Percentiles rank a stretch among this genome's conserved stretches.
These are phyloP conservation scores for Colletotrichum abscissum DNA, from an alignment of 2,329 filamentous ascomycete species.

Conservation along the genomic window DNA sequence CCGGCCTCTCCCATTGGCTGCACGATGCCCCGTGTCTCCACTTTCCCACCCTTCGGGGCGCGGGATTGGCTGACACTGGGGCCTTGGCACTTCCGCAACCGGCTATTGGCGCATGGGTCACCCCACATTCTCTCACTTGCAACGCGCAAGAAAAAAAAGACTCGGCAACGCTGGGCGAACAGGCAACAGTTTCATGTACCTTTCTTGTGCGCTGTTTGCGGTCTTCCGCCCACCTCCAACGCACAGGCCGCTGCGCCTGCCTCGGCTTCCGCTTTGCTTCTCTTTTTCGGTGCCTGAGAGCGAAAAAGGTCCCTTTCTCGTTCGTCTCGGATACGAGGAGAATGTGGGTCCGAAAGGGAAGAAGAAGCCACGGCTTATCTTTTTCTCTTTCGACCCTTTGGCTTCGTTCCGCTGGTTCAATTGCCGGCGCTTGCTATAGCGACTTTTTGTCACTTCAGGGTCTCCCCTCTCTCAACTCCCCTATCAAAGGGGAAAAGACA, in stretches of 20 bases:
- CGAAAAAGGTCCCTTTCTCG: not conserved
- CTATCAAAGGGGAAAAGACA: not conserved
- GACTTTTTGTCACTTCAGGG: not conserved
- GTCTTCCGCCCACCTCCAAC: not conserved
- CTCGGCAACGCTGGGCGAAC: not conserved
- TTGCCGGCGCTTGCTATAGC: not conserved
- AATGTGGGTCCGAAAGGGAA: not conserved
- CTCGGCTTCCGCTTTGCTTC: not conserved
- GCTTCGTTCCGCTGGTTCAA: not conserved
- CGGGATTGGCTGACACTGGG: not conserved
- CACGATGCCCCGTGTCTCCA: not conserved
- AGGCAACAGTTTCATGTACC: slow-evolving; percentile 22
- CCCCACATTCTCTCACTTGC: not conserved
- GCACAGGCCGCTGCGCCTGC: not conserved
- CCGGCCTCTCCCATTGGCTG: slow-evolving; percentile 7
- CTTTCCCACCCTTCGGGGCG: not conserved
- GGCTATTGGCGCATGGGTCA: not conserved
- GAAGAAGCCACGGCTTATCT: not conserved
- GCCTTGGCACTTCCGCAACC: slow-evolving; percentile 2
- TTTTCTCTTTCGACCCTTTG: not conserved
- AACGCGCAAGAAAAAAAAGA: not conserved
- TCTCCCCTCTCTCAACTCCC: not conserved
- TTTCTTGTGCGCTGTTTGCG: not conserved
- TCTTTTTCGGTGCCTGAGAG: not conserved
- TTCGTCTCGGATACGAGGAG: not conserved